phyloP scores from a whole-genome alignment of 2,329 filamentous ascomycete genomes.

The Claviceps sorghi region DNA sequence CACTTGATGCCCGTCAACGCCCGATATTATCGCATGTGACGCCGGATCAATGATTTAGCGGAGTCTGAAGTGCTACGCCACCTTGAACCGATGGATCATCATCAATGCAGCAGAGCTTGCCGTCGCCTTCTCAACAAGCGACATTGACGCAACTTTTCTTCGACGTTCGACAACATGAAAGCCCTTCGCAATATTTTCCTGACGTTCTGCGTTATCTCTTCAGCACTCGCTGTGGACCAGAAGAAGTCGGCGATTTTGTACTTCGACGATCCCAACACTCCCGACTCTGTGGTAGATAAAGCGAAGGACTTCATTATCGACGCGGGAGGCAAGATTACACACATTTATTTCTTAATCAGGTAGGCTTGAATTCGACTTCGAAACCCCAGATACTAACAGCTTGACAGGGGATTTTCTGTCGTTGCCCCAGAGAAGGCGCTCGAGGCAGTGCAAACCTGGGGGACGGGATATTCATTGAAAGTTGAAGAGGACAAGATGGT shows the following conservation, averaged over 20 bases:
- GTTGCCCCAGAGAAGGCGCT: conserved; percentile 56
- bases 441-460: conserved; percentile 49
- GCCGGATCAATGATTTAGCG: neutral
- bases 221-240: conserved; percentile 46
- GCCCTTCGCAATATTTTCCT: conserved; percentile 37
- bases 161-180: conserved; percentile 41
- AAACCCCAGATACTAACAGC: conserved; percentile 12
- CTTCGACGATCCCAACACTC: conserved; percentile 52
- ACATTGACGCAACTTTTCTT: neutral
- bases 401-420: conserved; percentile 58
- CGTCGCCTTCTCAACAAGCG: neutral
- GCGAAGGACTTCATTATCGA: conserved; percentile 58
- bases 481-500: conserved; percentile 70
- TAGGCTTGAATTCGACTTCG: conserved; percentile 26
- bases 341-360: conserved; percentile 57
- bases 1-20: too few species aligned
- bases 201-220: conserved; percentile 42
- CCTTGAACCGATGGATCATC: neutral
- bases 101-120: neutral
- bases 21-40: neutral
- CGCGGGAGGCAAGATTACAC: conserved; percentile 63
- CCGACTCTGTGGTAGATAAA: conserved; percentile 50
- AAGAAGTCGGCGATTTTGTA: conserved; percentile 66
- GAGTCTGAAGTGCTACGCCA: neutral
- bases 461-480: conserved; percentile 27